Conservation (phyloP, 805 yeast genomes). For the Nakazawaea pomicola region DNA sequence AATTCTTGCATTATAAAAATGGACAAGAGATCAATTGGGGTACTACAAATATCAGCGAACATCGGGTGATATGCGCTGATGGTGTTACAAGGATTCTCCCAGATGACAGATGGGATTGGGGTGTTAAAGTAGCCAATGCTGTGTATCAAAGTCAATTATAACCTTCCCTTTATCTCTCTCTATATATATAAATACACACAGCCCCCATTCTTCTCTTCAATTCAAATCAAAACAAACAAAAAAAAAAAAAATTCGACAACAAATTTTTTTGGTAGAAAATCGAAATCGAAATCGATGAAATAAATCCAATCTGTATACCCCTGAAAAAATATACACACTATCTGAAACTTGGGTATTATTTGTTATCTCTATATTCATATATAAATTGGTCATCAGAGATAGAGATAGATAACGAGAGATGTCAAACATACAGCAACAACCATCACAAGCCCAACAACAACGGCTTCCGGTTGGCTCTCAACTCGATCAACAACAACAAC, state of each 20-base stretch:
- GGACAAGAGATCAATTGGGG: constrained; percentile 10
- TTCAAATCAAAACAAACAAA: background rate
- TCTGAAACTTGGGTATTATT: no score
- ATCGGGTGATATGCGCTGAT: constrained; percentile 9
- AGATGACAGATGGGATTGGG: constrained; percentile 12
- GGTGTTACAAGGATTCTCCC: constrained; percentile 6
- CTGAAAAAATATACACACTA: background rate
- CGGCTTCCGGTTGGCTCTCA: background rate
- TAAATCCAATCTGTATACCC: constrained; percentile 3
- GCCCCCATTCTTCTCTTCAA: constrained; percentile 6
- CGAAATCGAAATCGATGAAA: no score
- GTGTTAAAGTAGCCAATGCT: constrained; percentile 9
- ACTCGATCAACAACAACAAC: constrained; percentile 1
- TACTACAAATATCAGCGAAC: constrained; percentile 1
- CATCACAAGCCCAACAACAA: no score
- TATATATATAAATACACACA: background rate
- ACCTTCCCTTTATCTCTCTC: no score
- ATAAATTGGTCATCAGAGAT: no score
- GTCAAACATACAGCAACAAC: constrained; percentile 1
- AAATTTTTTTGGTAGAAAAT: no score
- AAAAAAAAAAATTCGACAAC: background rate
- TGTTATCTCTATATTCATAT: no score
- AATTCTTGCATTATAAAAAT: constrained; percentile 5
- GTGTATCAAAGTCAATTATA: constrained; percentile 8
- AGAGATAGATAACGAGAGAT: background rate